Evolutionary conservation across 495 filamentous ascomycete genomes (phyloP), one percentile per base, ranked within the genome.

Genomic region (Lepraria neglecta): DNA sequence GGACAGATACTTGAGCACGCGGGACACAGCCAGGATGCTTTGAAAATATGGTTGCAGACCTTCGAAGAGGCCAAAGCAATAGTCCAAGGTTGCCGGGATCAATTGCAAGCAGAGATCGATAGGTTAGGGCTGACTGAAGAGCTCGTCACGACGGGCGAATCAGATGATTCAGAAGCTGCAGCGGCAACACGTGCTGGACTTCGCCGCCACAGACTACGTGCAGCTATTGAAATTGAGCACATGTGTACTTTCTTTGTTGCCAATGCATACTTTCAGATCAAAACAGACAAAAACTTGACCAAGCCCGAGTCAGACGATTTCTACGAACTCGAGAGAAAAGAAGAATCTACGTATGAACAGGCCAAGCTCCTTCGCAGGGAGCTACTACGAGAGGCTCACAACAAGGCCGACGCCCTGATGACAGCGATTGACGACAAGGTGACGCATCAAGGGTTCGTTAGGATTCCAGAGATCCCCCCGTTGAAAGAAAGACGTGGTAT

Each of bases 211-310:
- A 81, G 81, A 46, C 77, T 97, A 2, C 81, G 90, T 19, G 72
- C 73, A 43, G 82, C 90, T 21, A 78, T 97, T 4, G 89, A 95
- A 70, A 69, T 95, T 44, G 82, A 92, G 63, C 92, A 97, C 67
- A 82, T 84, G 61, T 90, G 87, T 45, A 77, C 82, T 0, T 97
- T 96, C 71, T 96, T 95, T 70, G 83, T 85, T 19, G 90, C 84
- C 31, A 96, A 91, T 63, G 86, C 82, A 1, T 88, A 87, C 61
- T 96, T 80, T 68, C 88, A 95, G 68, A 84, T 94, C 52, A 96
- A 94, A 67, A 76, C 77, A 0, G 81, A 92, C 56, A 70, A 80
- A 35, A 74, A 78, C n/a, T 69, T 82, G 47, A 88, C 81, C 0
- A 69, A 71, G 21, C 83, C 86, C 4, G 81, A 84, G 11, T 87